These are phyloP conservation scores for Linnemannia hyalina DNA, from an alignment of 192 early-diverging fungal genomes.

Conservation along the genomic window DNA sequence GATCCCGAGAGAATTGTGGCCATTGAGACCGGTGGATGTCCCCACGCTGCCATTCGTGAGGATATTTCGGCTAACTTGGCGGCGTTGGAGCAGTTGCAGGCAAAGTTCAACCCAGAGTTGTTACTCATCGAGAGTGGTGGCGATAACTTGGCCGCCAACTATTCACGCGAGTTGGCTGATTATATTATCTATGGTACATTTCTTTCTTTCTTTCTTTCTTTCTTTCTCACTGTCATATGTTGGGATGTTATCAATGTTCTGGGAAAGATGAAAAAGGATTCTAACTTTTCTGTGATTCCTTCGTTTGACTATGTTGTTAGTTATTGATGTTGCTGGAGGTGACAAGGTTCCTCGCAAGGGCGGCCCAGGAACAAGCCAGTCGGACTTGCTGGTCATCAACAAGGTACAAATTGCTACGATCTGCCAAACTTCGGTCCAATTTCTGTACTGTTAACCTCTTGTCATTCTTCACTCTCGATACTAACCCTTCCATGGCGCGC, in stretches of 20 bases:
- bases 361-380: slow-evolving; percentile 97
- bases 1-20: slow-evolving; percentile 87
- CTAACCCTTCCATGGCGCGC: not conserved
- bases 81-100: slow-evolving; percentile 89
- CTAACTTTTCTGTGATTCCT: not conserved
- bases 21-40: slow-evolving; percentile 96
- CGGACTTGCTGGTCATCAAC: slow-evolving; percentile 95
- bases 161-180: slow-evolving; percentile 84
- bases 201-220: not conserved
- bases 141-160: slow-evolving; percentile 93
- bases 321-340: slow-evolving; percentile 97
- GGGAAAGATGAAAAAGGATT: not conserved
- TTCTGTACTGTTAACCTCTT: not conserved
- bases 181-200: slow-evolving; percentile 86
- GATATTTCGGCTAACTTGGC: slow-evolving; percentile 96
- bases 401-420: slow-evolving; percentile 61
- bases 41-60: slow-evolving; percentile 95
- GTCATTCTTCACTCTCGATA: not conserved
- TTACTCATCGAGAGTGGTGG: slow-evolving; percentile 95
- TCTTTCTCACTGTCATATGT: not conserved
- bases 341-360: slow-evolving; percentile 98
- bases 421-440: not conserved
- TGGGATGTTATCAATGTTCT: no score
- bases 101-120: slow-evolving; percentile 85
- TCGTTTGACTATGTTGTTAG: slow-evolving; percentile 41